Percentiles rank a stretch among this genome's conserved stretches.
These are phyloP conservation scores for Vicia faba DNA, from an alignment of 306 rosid genomes.

Conservation along the genomic window DNA sequence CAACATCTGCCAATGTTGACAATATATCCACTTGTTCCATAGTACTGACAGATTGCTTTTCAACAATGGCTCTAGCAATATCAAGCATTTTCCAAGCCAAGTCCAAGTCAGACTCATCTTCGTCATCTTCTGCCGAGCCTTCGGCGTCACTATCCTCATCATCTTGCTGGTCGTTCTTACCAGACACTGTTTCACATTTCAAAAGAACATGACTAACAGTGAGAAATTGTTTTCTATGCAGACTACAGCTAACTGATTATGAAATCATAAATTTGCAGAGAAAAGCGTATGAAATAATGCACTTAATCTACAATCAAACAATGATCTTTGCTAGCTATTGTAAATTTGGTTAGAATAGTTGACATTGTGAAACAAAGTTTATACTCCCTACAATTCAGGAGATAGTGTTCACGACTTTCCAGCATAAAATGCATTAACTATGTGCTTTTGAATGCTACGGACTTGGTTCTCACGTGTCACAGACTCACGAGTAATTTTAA, in stretches of 20 bases:
- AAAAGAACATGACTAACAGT: conserved; percentile 18
- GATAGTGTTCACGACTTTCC: conserved; percentile 18
- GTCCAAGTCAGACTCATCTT: conserved; percentile 92
- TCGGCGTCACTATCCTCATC: conserved; percentile 69
- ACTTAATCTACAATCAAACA: neutral
- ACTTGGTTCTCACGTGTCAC: neutral
- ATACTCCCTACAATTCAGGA: conserved; percentile 18
- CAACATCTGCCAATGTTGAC: conserved; percentile 90
- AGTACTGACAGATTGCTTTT: conserved; percentile 72
- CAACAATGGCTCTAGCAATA: conserved; percentile 92
- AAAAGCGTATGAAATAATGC: conserved; percentile 21
- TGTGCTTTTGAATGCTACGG: neutral
- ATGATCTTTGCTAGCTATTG: conserved; percentile 9
- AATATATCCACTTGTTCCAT: conserved; percentile 89
- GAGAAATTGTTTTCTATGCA: conserved; percentile 6
- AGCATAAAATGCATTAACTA: neutral
- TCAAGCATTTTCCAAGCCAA: conserved; percentile 99
- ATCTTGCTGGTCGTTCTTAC: conserved; percentile 61
- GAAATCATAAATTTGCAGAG: neutral
- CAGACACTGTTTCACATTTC: conserved; percentile 48
- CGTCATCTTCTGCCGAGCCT: conserved; percentile 81
- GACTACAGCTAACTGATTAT: neutral
- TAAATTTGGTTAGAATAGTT: neutral
- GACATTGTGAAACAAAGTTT: neutral
- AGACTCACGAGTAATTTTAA: neutral